Percentiles rank a stretch among this genome's conserved stretches.
Evolutionary conservation across 108 stramenopile genomes (phyloP).

Genomic region (Nitzschia inconspicua): DNA sequence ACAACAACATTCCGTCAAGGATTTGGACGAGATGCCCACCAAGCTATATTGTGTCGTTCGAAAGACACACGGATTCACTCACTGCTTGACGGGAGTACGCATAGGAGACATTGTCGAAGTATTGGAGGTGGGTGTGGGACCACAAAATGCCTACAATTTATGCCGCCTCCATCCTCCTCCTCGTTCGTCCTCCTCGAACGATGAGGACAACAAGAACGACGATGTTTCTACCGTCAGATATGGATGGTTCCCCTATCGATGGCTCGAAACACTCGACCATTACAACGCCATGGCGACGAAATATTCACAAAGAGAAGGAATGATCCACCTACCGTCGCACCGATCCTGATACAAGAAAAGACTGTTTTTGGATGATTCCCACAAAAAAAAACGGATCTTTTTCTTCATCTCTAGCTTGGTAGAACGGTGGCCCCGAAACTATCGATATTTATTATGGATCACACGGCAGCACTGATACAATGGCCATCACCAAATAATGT

Average conservation of each 20-base stretch:
- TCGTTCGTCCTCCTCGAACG: not conserved
- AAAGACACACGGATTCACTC: not conserved
- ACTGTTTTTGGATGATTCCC: not conserved
- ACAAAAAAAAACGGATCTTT: no score
- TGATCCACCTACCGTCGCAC: no score
- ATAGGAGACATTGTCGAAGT: constrained; percentile 16
- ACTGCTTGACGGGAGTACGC: constrained; percentile 6
- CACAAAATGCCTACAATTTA: constrained; percentile 6
- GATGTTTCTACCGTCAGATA: not conserved
- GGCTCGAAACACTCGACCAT: constrained; percentile 8
- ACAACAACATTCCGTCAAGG: not conserved
- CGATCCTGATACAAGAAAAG: no score
- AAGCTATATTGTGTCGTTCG: constrained; percentile 6
- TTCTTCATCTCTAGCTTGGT: no score
- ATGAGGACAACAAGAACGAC: not conserved
- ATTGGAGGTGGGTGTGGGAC: constrained; percentile 10
- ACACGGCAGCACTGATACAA: no score
- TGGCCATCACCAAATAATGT: no score
- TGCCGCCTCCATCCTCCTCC: not conserved
- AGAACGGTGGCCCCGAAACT: no score
- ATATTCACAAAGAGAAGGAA: not conserved
- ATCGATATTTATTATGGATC: no score
- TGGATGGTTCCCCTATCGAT: constrained; percentile 20
- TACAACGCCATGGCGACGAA: not conserved
- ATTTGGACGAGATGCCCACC: not conserved